Percentiles rank a stretch among this genome's conserved stretches.
phyloP scores from a whole-genome alignment of 306 rosid species.

The Potentilla sterilis region DNA sequence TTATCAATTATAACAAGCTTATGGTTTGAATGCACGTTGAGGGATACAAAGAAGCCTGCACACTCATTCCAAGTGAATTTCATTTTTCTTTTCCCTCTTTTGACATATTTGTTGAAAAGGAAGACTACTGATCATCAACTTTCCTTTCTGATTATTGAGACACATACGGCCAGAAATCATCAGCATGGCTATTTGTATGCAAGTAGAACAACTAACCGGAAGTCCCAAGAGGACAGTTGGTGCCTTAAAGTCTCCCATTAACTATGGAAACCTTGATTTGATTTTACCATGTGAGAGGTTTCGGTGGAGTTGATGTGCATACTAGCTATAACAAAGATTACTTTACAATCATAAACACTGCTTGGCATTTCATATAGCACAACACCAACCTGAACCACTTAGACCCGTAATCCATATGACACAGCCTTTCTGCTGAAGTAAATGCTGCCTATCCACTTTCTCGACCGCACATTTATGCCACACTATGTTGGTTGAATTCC shows the following conservation, averaged over 20 bases:
- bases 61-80: neutral
- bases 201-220: neutral
- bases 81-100: neutral
- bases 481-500: constrained; percentile 71
- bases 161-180: constrained; percentile 9
- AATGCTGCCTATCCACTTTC: constrained; percentile 68
- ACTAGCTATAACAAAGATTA: neutral
- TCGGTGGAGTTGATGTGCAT: neutral
- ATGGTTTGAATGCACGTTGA: too few relatives aligned
- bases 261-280: neutral
- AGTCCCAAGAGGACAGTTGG: neutral
- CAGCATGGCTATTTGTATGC: constrained; percentile 1
- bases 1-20: too few relatives aligned
- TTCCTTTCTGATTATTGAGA: constrained; percentile 13
- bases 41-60: neutral
- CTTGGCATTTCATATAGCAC: neutral
- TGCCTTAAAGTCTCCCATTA: neutral
- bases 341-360: neutral
- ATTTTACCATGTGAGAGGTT: neutral
- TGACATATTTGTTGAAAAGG: constrained; percentile 6
- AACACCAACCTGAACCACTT: constrained; percentile 93
- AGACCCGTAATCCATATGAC: constrained; percentile 98
- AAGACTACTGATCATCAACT: constrained; percentile 21
- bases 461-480: constrained; percentile 85
- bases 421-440: constrained; percentile 91